Evolutionary conservation across 1,284 basidiomycete genomes (phyloP).

Genomic region (Tilletiaria anomala): DNA sequence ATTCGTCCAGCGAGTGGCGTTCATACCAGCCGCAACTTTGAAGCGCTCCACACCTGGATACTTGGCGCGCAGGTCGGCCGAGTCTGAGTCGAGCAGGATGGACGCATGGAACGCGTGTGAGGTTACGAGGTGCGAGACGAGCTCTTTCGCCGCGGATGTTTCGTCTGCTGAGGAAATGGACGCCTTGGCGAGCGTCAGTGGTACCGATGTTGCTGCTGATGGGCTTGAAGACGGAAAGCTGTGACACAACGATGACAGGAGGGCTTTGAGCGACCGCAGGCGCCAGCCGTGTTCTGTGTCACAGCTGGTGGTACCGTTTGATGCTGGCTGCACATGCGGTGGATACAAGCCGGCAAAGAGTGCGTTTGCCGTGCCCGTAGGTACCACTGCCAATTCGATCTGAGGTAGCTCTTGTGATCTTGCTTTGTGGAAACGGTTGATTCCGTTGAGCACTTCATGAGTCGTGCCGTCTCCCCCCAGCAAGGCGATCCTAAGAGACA

Average conservation of each 20-base stretch:
- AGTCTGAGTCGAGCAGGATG: conserved; percentile 51
- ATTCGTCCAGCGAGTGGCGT: conserved; percentile 58
- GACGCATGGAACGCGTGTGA: conserved; percentile 64
- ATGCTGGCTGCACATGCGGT: conserved; percentile 13
- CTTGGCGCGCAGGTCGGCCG: conserved; percentile 49
- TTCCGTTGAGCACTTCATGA: conserved; percentile 34
- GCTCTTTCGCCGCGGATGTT: background rate
- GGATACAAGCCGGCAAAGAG: conserved; percentile 53
- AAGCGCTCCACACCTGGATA: conserved; percentile 68
- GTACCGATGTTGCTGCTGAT: no score
- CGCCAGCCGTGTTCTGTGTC: conserved; percentile 1
- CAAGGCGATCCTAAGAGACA: conserved; percentile 41
- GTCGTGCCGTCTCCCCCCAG: conserved; percentile 40
- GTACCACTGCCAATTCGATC: conserved; percentile 43
- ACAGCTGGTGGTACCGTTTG: no score
- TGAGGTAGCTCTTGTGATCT: background rate
- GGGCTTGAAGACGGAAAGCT: background rate
- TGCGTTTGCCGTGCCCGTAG: conserved; percentile 86
- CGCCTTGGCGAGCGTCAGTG: no score
- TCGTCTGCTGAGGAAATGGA: no score
- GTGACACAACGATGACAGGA: background rate
- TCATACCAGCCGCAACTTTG: conserved; percentile 65
- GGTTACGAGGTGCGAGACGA: conserved; percentile 42
- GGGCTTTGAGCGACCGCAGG: conserved; percentile 3
- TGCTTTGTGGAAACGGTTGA: background rate